Evolutionary conservation across 495 filamentous ascomycete species (phyloP), one percentile per base, ranked within the genome.

Genomic region (Penicillium paradoxum): DNA sequence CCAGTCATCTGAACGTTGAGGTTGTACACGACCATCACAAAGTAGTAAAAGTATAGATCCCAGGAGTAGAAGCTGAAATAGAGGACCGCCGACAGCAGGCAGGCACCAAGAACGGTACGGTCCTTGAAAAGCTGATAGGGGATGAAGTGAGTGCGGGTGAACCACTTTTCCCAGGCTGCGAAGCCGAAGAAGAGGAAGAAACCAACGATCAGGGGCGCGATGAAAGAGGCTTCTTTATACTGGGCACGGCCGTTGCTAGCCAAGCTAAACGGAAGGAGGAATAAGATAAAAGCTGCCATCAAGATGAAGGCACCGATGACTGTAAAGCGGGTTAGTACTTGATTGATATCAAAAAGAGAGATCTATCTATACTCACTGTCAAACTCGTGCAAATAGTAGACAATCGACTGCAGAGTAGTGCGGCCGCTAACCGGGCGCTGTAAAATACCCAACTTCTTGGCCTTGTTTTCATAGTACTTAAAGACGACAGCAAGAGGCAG

Each of bases 1-100:
- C 78, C 79, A 1, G 85, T 74, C 30, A 84, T 51, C 4, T 70
- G 72, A 46, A 84, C 55, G 58, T 56, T 71, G 5, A 89, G 75
- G 39, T 74, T 64, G 65, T 84, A 79, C 43, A 90, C 88, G n/a
- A 88, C 84, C 68, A 87, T 83, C 5, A 89, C 71, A 70, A 83
- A 89, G 27, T 81, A 83, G 52, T 68, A 73, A 71, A 85, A 87
- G 67, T 82, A 86, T 38, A 72, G 71, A 60, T 86, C 79, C 84
- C 84, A 90, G 58, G 78, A 81, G 65, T 81, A 83, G 67, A 81
- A 87, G 38, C 75, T 80, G 66, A 89, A 70, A 55, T 82, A 85
- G 8, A 86, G 57, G 4, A 72, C 57, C 5, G 69, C 73, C 6
- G 80, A 70, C 6, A 85, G 67, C 15, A 82, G 45, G 52, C 77